These are phyloP conservation scores for Dothideomycetidae sp. DNA, from an alignment of 2,329 filamentous ascomycete genomes.

Conservation along the genomic window DNA sequence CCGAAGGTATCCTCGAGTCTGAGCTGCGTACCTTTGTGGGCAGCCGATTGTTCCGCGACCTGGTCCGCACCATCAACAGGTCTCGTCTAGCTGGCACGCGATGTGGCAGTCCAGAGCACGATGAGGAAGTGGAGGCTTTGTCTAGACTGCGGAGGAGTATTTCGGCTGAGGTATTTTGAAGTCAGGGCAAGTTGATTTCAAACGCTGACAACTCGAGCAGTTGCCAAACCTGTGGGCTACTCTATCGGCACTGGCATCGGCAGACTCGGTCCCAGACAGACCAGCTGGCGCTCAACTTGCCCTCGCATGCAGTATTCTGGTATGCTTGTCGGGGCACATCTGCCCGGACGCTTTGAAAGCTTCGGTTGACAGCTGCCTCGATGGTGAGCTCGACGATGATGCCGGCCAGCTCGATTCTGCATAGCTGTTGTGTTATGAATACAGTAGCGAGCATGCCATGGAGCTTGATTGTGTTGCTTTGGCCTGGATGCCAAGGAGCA, in stretches of 20 bases:
- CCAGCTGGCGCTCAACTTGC: background rate
- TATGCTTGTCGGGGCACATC: background rate
- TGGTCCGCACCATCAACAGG: background rate
- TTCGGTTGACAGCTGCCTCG: background rate
- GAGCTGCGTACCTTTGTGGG: background rate
- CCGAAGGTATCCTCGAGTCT: background rate
- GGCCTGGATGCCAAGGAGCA: too few species aligned
- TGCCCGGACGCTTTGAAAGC: background rate
- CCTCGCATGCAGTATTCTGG: background rate
- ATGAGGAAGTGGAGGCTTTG: background rate
- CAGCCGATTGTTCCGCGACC: background rate
- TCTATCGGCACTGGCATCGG: background rate
- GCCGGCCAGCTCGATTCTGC: too few species aligned
- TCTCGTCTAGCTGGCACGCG: background rate
- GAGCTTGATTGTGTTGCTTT: too few species aligned
- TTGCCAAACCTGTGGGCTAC: background rate
- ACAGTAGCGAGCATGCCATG: too few species aligned
- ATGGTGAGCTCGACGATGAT: too few species aligned
- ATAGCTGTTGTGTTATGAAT: too few species aligned
- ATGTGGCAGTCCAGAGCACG: background rate
- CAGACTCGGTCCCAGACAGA: background rate
- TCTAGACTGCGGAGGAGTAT: background rate
- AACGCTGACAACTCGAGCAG: too few species aligned
- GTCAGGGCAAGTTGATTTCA: too few species aligned
- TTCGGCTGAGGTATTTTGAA: background rate